Evolutionary conservation across 139 green algal species (phyloP), one percentile per base, ranked within the genome.

Genomic region (Chlorella sorokiniana): DNA sequence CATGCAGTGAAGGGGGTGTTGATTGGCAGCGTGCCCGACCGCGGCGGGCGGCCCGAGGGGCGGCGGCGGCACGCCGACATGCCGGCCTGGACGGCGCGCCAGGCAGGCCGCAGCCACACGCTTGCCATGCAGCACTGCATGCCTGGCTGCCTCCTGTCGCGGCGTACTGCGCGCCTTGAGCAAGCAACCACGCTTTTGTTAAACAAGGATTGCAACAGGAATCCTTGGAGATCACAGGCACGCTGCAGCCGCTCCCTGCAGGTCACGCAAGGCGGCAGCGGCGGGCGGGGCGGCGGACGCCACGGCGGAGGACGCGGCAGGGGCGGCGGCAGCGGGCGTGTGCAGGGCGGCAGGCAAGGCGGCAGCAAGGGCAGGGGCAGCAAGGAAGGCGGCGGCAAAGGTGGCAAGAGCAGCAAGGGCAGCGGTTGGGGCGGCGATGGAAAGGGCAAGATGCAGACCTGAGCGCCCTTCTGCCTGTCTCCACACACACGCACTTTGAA

Each of bases 21-120:
- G 31, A 94, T 94, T 56, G 89, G 90, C 4, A 72, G 68, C 33
- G 91, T 94, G 71, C 91, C 91, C 23, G 90, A 94, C 69, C 71
- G 91, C 4, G 91, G 91, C 0, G 91, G 91, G 71, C 88, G 88
- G 82, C 76, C 35, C 37, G 86, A 81, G 62, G 14, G 74, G 77
- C 81, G 82, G 75, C 9, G 40, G 48, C 29, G 86, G 31, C 84
- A 65, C 10, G 83, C 74, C 7, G 81, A 75, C 63, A 89, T 91
- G 88, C 88, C 87, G 0, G 80, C 59, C 4, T 90, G 84, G 81
- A 76, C 70, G 25, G 75, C 83, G 3, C 75, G 82, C n/a, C 70
- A 69, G 84, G 81, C 61, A 65, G 35, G 51, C 3, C 1, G 72
- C 4, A 2, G 59, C 23, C 16, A 3, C 29, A 6, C 59, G 10